Evolutionary conservation across 352 stramenopile species (phyloP).

Genomic region (Phytopythium litorale): DNA sequence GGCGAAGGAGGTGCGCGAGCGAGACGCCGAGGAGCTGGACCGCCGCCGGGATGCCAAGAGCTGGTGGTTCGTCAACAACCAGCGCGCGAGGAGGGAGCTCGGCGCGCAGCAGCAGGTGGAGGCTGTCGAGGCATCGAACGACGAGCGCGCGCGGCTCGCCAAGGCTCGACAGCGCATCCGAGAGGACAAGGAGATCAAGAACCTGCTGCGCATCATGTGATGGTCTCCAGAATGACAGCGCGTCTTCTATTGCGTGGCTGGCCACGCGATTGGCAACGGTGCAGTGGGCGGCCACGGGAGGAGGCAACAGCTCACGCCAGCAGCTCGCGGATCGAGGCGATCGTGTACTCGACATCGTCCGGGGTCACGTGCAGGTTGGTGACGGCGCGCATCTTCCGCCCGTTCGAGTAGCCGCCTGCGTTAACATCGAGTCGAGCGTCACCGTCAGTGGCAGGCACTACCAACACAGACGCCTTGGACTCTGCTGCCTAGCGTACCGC

Average conservation of each 20-base stretch:
- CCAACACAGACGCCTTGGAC: not conserved
- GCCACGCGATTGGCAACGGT: not conserved
- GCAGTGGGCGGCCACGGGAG: too few relatives aligned
- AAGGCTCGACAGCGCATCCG: conserved; percentile 34
- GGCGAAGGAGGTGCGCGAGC: conserved; percentile 16
- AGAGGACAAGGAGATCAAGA: conserved; percentile 71
- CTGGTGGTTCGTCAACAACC: conserved; percentile 64
- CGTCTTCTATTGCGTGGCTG: not conserved
- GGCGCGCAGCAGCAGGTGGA: conserved; percentile 19
- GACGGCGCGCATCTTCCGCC: conserved; percentile 58
- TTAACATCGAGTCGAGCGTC: not conserved
- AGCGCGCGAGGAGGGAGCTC: conserved; percentile 31
- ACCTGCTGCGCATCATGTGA: conserved; percentile 56
- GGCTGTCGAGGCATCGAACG: conserved; percentile 19
- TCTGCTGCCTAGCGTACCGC: conserved; percentile 11
- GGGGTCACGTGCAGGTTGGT: conserved; percentile 72
- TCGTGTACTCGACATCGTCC: conserved; percentile 59
- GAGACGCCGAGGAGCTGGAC: conserved; percentile 31
- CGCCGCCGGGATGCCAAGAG: conserved; percentile 60
- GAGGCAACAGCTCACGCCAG: conserved; percentile 22
- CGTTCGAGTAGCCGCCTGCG: conserved; percentile 52
- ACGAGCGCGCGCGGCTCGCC: conserved; percentile 16
- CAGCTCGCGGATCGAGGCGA: conserved; percentile 53
- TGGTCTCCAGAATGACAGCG: not conserved
- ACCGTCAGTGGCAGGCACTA: not conserved